Evolutionary conservation across 164 flowering plant species (phyloP).

Genomic region (Piper longum): DNA sequence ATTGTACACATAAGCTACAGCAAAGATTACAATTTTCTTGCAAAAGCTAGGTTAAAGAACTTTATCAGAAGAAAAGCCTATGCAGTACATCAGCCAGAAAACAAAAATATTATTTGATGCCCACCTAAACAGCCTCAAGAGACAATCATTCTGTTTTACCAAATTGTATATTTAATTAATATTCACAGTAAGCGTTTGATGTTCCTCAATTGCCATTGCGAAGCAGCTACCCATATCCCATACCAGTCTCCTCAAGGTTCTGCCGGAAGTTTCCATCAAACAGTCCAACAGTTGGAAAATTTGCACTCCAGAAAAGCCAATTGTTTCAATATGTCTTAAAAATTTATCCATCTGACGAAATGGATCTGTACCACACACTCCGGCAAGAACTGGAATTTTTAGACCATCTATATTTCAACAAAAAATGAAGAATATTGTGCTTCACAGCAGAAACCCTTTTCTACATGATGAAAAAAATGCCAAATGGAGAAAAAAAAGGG

Average conservation of each 20-base stretch:
- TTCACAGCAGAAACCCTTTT: neutral
- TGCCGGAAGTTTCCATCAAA: conserved; percentile 92
- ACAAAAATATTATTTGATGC: too few species aligned
- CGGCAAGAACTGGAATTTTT: conserved; percentile 85
- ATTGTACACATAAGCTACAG: too few species aligned
- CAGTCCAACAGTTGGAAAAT: conserved; percentile 94
- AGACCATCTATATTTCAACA: conserved; percentile 47
- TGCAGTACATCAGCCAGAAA: too few species aligned
- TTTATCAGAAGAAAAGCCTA: too few species aligned
- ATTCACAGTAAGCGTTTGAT: too few species aligned
- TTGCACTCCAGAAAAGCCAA: conserved; percentile 87
- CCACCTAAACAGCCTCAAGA: too few species aligned
- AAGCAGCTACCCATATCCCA: conserved; percentile 71
- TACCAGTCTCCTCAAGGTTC: conserved; percentile 96
- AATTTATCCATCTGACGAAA: conserved; percentile 84
- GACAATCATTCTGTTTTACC: too few species aligned
- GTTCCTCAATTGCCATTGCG: neutral
- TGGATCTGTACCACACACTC: conserved; percentile 95
- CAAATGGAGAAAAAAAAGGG: neutral
- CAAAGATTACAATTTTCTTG: too few species aligned
- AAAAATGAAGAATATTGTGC: too few species aligned
- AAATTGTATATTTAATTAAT: too few species aligned
- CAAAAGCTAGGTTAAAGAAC: too few species aligned
- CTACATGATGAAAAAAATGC: neutral
- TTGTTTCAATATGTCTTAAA: conserved; percentile 62